phyloP scores from a whole-genome alignment of 2,329 filamentous ascomycete species.

The Ophiostoma sp. region DNA sequence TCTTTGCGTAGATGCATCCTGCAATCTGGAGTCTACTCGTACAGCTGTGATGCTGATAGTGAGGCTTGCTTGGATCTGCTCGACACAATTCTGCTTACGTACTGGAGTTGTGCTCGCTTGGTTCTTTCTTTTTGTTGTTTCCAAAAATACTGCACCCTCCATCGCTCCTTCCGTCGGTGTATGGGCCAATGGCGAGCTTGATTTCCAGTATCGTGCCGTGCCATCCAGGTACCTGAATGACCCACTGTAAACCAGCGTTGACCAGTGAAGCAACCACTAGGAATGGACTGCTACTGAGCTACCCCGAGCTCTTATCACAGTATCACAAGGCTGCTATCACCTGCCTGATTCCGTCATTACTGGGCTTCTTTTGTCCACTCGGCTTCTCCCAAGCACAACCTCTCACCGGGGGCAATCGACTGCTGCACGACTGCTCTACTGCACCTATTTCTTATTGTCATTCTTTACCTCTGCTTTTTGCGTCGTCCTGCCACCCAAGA shows the following conservation, averaged over 20 bases:
- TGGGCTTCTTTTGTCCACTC: neutral
- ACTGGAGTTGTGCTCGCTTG: neutral
- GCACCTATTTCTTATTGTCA: neutral
- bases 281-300: neutral
- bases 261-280: neutral
- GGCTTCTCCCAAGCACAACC: neutral
- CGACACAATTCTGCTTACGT: neutral
- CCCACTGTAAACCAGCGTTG: neutral
- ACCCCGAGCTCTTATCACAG: slow-evolving; percentile 20
- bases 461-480: neutral
- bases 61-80: neutral
- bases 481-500: neutral
- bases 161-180: neutral
- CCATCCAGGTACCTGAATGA: slow-evolving; percentile 12
- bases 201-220: neutral
- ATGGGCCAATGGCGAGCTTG: neutral
- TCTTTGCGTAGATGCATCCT: neutral
- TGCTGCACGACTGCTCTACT: neutral
- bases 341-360: slow-evolving; percentile 11
- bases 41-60: neutral
- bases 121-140: neutral
- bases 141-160: too few species aligned
- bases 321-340: slow-evolving; percentile 19
- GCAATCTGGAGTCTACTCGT: neutral
- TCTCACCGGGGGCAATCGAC: neutral